Base-by-base conservation (phyloP, 1,139 yeast species). In the Yamadazyma mexicana region DNA sequence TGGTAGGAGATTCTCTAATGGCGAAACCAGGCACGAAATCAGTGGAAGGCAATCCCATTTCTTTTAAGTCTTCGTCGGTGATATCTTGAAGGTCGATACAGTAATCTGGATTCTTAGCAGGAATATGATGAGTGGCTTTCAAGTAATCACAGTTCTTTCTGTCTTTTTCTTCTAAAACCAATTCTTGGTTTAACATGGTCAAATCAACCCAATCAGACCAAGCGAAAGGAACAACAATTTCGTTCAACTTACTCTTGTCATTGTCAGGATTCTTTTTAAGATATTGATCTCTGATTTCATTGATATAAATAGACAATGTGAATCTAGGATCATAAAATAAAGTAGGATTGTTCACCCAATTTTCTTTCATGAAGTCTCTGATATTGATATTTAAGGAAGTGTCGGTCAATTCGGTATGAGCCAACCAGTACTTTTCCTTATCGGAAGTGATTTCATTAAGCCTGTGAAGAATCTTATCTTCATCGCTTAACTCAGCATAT, bases 321-420 rank as follows among this genome's bases (percentile, higher is more conserved):
- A 70, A 58, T 36, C 75, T 52, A 6, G 76, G 77, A 42, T 71
- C 76, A 44, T 55, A 69, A 35, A 49, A 54, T 22, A 66, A 51
- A 5, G 47, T 44, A n/a, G 57, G 54, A 40, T 44, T 48, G 38
- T 50, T 45, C 7, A 33, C 35, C 54, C 56, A 52, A 9, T 40
- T 52, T n/a, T 45, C 51, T 18, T 41, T 44, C 29, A 45, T 38
- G 40, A 51, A 58, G 31, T 58, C 58, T 8, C 48, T 46, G n/a
- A 58, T 53, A 17, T 50, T 49, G 11, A 62, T 48, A 33, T 52
- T 47, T 14, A 56, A 47, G 23, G 56, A 52, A 18, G 51, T 42
- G 40, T 63, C 59, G 2, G 58, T 50, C 31, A 63, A 49, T 31
- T 58, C 59, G 7, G 65, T 57, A 42, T 62, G 59, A 3, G 59